phyloP scores from a whole-genome alignment of 2,329 filamentous ascomycete genomes.

The Thelonectria blattea region DNA sequence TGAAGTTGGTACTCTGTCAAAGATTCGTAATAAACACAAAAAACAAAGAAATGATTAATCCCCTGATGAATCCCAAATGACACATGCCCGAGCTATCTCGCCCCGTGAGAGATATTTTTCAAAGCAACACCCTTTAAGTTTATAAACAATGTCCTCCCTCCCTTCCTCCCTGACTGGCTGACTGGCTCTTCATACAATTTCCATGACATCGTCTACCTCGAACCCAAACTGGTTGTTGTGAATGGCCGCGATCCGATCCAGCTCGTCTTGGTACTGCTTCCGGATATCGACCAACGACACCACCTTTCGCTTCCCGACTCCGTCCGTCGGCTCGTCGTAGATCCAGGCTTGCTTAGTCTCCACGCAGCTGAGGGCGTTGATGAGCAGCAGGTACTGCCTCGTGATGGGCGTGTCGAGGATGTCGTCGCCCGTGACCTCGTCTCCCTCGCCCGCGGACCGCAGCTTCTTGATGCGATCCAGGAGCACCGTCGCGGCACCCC shows the following conservation, averaged over 20 bases:
- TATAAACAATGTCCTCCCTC: constrained; percentile 30
- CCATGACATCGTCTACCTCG: constrained; percentile 60
- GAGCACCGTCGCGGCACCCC: constrained; percentile 72
- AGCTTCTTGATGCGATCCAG: constrained; percentile 70
- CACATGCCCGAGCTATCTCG: constrained; percentile 42
- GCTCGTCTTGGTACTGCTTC: constrained; percentile 86
- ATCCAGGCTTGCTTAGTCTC: constrained; percentile 83
- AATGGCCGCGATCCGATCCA: constrained; percentile 87
- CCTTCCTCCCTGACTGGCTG: no score
- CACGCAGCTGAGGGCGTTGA: constrained; percentile 91
- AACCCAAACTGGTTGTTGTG: constrained; percentile 91
- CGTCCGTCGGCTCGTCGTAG: constrained; percentile 48
- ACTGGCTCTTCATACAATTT: constrained; percentile 49
- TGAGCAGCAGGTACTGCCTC: constrained; percentile 84
- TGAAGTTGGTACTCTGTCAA: constrained; percentile 26
- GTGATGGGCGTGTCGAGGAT: constrained; percentile 68
- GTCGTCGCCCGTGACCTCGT: constrained; percentile 61
- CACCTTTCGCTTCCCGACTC: constrained; percentile 68
- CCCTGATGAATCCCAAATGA: constrained; percentile 34
- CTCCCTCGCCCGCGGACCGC: constrained; percentile 62
- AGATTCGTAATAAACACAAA: constrained; percentile 26
- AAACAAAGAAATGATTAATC: constrained; percentile 36
- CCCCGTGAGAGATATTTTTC: constrained; percentile 30
- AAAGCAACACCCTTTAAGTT: constrained; percentile 33
- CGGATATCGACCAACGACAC: constrained; percentile 86